Percentiles rank a stretch among this genome's conserved stretches.
These are phyloP conservation scores for Adiantum capillusveneris DNA, from an alignment of 75 land plant genomes.

Conservation along the genomic window DNA sequence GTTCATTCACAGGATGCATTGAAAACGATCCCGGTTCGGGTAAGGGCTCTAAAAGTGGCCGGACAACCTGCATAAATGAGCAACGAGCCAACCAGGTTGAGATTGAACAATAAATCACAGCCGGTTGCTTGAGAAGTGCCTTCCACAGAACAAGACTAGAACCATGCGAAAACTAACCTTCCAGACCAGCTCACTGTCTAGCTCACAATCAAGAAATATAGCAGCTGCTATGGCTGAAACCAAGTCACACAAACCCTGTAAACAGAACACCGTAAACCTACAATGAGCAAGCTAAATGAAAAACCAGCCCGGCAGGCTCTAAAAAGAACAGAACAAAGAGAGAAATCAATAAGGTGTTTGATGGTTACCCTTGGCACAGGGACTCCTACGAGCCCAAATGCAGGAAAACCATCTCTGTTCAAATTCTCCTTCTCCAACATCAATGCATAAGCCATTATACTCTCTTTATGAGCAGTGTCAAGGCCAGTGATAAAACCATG, in stretches of 20 bases:
- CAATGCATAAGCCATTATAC: constrained; percentile 1
- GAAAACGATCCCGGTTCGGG: constrained; percentile 3
- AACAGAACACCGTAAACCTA: neutral
- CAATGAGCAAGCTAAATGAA: too few relatives aligned
- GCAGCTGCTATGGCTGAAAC: constrained; percentile 13
- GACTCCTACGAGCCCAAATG: constrained; percentile 4
- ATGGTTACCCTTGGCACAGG: constrained; percentile 7
- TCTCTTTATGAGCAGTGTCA: neutral
- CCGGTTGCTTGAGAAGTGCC: too few relatives aligned
- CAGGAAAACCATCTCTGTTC: neutral
- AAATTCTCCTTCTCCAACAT: neutral
- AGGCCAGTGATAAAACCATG: constrained; percentile 3
- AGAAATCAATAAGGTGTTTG: neutral
- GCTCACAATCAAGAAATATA: constrained; percentile 10
- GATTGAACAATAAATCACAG: too few relatives aligned
- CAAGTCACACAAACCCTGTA: constrained; percentile 10
- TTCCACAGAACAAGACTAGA: too few relatives aligned
- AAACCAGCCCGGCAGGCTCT: neutral
- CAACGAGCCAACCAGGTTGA: neutral
- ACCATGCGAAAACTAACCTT: constrained; percentile 11
- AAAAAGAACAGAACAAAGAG: neutral
- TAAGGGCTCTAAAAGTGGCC: constrained; percentile 4
- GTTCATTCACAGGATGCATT: constrained; percentile 12
- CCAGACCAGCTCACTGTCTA: constrained; percentile 9
- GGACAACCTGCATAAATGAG: neutral